Conservation (phyloP, 2,329 filamentous ascomycete species). For the Penicillium verrucosum region DNA sequence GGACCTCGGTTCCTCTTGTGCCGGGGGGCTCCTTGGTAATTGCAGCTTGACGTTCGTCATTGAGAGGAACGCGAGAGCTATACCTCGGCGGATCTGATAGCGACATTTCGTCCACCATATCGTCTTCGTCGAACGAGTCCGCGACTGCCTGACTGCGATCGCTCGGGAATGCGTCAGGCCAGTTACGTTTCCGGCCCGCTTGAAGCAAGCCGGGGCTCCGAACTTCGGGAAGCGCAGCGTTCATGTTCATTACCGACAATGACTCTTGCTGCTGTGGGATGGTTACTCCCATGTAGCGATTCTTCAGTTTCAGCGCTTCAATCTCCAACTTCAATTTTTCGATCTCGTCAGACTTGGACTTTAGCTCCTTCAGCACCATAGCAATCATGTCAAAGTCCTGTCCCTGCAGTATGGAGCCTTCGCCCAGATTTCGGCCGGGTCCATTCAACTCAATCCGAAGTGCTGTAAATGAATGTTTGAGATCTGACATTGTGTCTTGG, state of each 20-base stretch:
- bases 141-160: slow-evolving; percentile 27
- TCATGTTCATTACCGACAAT: slow-evolving; percentile 4
- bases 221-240: slow-evolving; percentile 27
- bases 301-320: slow-evolving; percentile 37
- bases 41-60: slow-evolving; percentile 6
- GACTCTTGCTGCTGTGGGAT: slow-evolving; percentile 15
- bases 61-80: slow-evolving; percentile 27
- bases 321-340: slow-evolving; percentile 40
- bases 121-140: slow-evolving; percentile 36
- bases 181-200: slow-evolving; percentile 32
- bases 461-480: slow-evolving; percentile 39
- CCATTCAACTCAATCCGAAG: slow-evolving; percentile 38
- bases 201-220: slow-evolving; percentile 36
- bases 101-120: slow-evolving; percentile 29
- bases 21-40: neutral
- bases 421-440: slow-evolving; percentile 23
- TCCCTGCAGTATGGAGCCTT: slow-evolving; percentile 17
- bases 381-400: slow-evolving; percentile 38
- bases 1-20: neutral
- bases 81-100: slow-evolving; percentile 21
- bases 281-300: slow-evolving; percentile 33
- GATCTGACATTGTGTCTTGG: slow-evolving; percentile 40
- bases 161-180: slow-evolving; percentile 28
- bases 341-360: slow-evolving; percentile 39
- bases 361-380: slow-evolving; percentile 39